Percentiles rank a stretch among this genome's conserved stretches.
These are phyloP conservation scores for Pseudomassariella vexata DNA, from an alignment of 2,329 filamentous ascomycete species.

Conservation along the genomic window DNA sequence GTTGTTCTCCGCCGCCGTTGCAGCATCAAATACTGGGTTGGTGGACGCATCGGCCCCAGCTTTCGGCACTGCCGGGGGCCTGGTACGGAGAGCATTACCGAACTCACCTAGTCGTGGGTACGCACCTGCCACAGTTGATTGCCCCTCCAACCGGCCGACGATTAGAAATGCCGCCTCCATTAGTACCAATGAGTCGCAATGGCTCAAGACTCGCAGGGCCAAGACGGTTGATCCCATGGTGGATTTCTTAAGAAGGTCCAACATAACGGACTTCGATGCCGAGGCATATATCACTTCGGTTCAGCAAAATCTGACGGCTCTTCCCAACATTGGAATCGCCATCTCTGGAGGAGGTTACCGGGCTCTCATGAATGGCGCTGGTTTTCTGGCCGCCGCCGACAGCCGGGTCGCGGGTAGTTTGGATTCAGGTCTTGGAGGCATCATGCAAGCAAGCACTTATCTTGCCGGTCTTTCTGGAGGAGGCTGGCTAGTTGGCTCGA, in stretches of 20 bases:
- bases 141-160: conserved; percentile 62
- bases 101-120: conserved; percentile 53
- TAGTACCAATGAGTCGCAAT: conserved; percentile 65
- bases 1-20: conserved; percentile 16
- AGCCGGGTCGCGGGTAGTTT: conserved; percentile 56
- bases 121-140: conserved; percentile 60
- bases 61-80: conserved; percentile 2
- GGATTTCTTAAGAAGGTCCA: conserved; percentile 63
- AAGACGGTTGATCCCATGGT: conserved; percentile 72
- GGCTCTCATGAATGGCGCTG: conserved; percentile 65
- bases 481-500: conserved; percentile 68
- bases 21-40: conserved; percentile 13
- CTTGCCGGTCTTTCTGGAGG: conserved; percentile 69
- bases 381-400: conserved; percentile 64
- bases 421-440: conserved; percentile 53
- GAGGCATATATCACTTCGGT: conserved; percentile 59
- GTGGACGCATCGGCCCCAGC: conserved; percentile 1
- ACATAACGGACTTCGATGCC: conserved; percentile 63
- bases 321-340: conserved; percentile 54
- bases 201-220: conserved; percentile 66
- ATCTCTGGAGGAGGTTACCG: conserved; percentile 68
- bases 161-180: conserved; percentile 60
- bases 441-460: conserved; percentile 67
- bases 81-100: conserved; percentile 31
- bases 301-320: conserved; percentile 56